Percentiles rank a stretch among this genome's conserved stretches.
phyloP scores from a whole-genome alignment of 2,329 filamentous ascomycete genomes.

The Aspergillus novoparasiticus region DNA sequence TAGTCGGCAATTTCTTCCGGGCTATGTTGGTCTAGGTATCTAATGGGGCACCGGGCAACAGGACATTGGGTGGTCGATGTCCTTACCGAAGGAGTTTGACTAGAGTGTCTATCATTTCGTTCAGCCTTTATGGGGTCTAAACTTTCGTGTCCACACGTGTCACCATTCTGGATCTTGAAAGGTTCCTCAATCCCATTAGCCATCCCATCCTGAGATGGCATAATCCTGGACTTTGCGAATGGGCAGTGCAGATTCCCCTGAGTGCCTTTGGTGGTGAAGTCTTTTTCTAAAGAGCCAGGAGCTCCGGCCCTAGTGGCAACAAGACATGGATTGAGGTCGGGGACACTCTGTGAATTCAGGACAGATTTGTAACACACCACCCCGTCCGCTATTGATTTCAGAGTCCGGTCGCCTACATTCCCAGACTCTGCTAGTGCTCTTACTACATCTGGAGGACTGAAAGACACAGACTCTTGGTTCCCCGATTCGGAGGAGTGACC shows the following conservation, averaged over 20 bases:
- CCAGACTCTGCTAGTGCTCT: constrained; percentile 60
- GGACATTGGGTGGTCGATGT: constrained; percentile 66
- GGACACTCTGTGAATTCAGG: constrained; percentile 32
- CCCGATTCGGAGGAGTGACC: constrained; percentile 34
- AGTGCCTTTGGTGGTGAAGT: constrained; percentile 85
- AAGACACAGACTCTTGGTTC: constrained; percentile 59
- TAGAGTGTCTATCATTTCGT: constrained; percentile 48
- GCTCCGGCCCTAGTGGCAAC: constrained; percentile 55
- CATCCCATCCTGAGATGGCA: constrained; percentile 40
- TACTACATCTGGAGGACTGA: constrained; percentile 63
- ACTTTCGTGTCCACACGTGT: constrained; percentile 56
- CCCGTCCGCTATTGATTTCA: constrained; percentile 41
- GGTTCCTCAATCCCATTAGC: constrained; percentile 42
- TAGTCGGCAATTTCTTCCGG: constrained; percentile 92
- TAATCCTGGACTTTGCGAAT: constrained; percentile 61
- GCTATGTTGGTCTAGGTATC: constrained; percentile 87
- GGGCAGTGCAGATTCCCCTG: constrained; percentile 80
- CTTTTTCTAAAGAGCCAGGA: constrained; percentile 74
- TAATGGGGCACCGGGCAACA: constrained; percentile 79
- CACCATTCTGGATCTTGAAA: constrained; percentile 44
- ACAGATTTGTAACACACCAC: constrained; percentile 44
- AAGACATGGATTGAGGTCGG: constrained; percentile 42
- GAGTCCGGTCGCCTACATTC: constrained; percentile 63
- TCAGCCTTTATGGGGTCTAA: constrained; percentile 59
- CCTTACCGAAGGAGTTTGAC: constrained; percentile 41